Percentiles rank a stretch among this genome's conserved stretches.
Evolutionary conservation across 2,329 filamentous ascomycete species (phyloP).

Genomic region (Blastomyces parvus): DNA sequence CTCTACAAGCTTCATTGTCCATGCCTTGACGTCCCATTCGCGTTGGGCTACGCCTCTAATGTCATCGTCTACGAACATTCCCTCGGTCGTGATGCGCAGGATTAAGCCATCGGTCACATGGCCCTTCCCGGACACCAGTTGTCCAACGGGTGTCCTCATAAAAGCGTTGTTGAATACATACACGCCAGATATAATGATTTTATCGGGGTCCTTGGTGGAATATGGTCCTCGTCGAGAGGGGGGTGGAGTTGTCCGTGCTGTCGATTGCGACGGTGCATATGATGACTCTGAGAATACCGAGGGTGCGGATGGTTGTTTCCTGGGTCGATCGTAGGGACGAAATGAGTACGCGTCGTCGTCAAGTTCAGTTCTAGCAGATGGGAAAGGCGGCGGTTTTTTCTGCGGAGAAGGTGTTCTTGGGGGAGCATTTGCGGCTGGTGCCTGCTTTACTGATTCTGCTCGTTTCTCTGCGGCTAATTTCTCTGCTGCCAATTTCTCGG

Average conservation of each 20-base stretch:
- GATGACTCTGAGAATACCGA: conserved; percentile 74
- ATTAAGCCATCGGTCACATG: conserved; percentile 87
- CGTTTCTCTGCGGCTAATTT: conserved; percentile 28
- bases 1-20: conserved; percentile 90
- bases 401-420: conserved; percentile 32
- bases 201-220: conserved; percentile 80
- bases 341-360: conserved; percentile 63
- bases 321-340: conserved; percentile 65
- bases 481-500: conserved; percentile 19
- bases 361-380: conserved; percentile 36
- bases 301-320: conserved; percentile 54
- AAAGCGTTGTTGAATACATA: conserved; percentile 88
- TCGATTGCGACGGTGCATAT: conserved; percentile 76
- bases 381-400: conserved; percentile 29
- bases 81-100: conserved; percentile 83
- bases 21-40: conserved; percentile 98
- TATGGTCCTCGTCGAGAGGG: conserved; percentile 70
- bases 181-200: conserved; percentile 89
- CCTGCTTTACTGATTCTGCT: conserved; percentile 16
- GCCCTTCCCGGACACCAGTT: conserved; percentile 74
- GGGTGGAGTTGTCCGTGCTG: conserved; percentile 72
- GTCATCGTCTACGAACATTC: conserved; percentile 95
- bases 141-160: conserved; percentile 78
- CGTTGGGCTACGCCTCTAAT: conserved; percentile 82
- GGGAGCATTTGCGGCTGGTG: conserved; percentile 18